Base-by-base conservation (phyloP, 352 stramenopile genomes). In the Phytophthora palmivora region DNA sequence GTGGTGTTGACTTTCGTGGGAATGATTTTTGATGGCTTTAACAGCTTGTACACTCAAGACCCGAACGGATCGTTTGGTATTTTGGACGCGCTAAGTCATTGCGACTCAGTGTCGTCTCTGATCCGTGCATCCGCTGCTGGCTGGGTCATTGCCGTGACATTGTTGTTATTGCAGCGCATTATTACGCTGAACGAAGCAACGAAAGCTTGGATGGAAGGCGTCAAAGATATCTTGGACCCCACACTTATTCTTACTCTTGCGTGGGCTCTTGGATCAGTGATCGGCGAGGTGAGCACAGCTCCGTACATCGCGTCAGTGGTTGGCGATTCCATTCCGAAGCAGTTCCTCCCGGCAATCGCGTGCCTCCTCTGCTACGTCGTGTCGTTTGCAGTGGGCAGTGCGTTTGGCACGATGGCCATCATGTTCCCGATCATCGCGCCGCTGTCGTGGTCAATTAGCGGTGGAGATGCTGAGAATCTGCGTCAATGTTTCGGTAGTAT, bases 391-490 rank as follows among this genome's bases (percentile, higher is more conserved):
- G 95, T 89, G 4, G 92, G 92, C 45, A 96, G 87, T 42, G 73
- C 79, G 15, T 97, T 97, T 60, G 89, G 88, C 45, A 97, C 92
- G 8, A 97, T 98, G 88, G 89, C 86, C 43, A 97, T 98, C 58
- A 90, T 98, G 70, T 97, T 98, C 64, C 92, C 92, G 15, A 95
- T 98, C 61, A 91, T 95, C 48, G 82, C 83, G 36, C 87, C 86
- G 51, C 78, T 97, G 9, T 94, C 88, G 47, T 97, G 72, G 73
- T 78, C 81, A 41, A 90, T 97, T 54, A 91, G 78, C 42, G 75
- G 81, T 28, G 84, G 84, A 9, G 89, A 98, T 48, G 53, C 72
- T 9, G 78, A 85, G 15, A 96, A 96, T 58, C 62, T 98, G 42
- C 76, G 90, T 32, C 82, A 93, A 62, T 96, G 84, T 69, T 94